Conservation (phyloP, 1,284 basidiomycete species). For the Fomitiporia mediterranea region DNA sequence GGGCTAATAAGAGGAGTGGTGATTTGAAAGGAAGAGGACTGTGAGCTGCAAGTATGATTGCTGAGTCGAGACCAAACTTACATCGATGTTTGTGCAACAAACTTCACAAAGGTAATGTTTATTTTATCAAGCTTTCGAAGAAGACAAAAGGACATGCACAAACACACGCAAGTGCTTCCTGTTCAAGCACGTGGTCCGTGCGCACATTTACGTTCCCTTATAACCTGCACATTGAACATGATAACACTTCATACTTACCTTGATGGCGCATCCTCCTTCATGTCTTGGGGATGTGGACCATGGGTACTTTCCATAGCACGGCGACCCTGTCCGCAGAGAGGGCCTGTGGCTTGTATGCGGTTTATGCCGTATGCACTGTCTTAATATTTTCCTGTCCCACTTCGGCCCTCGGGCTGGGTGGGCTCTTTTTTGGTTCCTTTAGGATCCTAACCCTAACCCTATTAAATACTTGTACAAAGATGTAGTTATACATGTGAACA, state of each 20-base stretch:
- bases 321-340: constrained; percentile 31
- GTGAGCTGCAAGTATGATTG: too few relatives aligned
- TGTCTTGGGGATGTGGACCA: constrained; percentile 28
- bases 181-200: too few relatives aligned
- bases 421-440: constrained; percentile 19
- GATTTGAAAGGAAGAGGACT: too few relatives aligned
- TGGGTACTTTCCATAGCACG: constrained; percentile 31
- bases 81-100: too few relatives aligned
- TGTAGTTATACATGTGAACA: neutral
- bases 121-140: too few relatives aligned
- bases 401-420: constrained; percentile 21
- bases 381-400: constrained; percentile 21
- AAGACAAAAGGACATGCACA: too few relatives aligned
- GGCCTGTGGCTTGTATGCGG: constrained; percentile 21
- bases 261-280: constrained; percentile 38
- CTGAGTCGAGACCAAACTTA: too few relatives aligned
- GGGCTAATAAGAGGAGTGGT: too few relatives aligned
- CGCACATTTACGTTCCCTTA: too few relatives aligned
- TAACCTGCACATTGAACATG: too few relatives aligned
- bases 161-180: too few relatives aligned
- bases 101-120: too few relatives aligned
- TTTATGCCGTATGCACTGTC: constrained; percentile 18
- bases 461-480: neutral
- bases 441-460: constrained; percentile 29
- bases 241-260: constrained; percentile 46